Evolutionary conservation across 148 eudicot species (phyloP), one percentile per base, ranked within the genome.

Genomic region (Camellia japonica): DNA sequence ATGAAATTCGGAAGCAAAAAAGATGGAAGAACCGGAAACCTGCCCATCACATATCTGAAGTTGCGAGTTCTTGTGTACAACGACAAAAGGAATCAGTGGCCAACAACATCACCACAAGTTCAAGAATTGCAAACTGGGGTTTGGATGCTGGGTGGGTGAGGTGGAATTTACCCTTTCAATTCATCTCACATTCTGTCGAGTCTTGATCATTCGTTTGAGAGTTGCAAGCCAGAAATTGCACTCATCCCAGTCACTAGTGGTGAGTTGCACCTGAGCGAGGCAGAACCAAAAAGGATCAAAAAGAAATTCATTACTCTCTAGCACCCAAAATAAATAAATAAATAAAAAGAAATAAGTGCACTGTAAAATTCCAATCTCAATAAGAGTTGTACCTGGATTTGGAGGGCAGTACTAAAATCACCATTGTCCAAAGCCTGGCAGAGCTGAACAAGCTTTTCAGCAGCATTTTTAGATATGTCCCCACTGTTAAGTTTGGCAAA

Each of bases 401-500:
- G 95, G 74, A 93, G 88, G 80, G 99, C 99, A 42, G 92, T 89
- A 61, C 86, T 84, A 72, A 76, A 96, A 81, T 96, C 99, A 75
- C 95, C 93, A 75, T 55, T 86, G 73, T 96, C 99, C 82, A 96
- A 73, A 65, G 93, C 94, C 81, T 91, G 95, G 84, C 98, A 96
- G 63, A 96, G 90, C 76, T 87, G 93, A 60, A 92, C 88, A 85
- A 96, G 99, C 91, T 92, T 96, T 68, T 91, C 97, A 75, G 89
- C 88, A 71, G 97, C 99, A 63, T 92, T 93, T 85, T 87, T 90
- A 9, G 99, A 96, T 70, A 96, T 92, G 82, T 93, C 95, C 54
- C 92, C 92, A 80, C 87, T 91, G 89, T 96, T 96, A 15, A 96
- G 92, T 72, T 91, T 96, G 60, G 89, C 87, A 71, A 91, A 96